phyloP scores from a whole-genome alignment of 1,139 yeast species.

The Hanseniaspora gamundiae region DNA sequence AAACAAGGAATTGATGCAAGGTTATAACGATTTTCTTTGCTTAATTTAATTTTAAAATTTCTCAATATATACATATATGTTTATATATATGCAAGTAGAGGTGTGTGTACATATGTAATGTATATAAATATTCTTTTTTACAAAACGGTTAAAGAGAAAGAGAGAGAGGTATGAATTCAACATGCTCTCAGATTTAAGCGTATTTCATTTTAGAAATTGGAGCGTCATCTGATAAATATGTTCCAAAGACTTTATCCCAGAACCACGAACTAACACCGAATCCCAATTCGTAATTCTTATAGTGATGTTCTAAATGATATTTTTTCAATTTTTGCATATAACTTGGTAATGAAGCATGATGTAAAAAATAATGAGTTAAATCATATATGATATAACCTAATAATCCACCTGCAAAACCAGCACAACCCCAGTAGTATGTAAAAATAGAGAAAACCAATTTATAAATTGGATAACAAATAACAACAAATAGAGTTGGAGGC shows the following conservation, averaged over 20 bases:
- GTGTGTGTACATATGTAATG: no score
- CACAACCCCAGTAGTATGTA: slow-evolving; percentile 49
- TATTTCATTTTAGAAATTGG: slow-evolving; percentile 25
- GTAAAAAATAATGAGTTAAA: slow-evolving; percentile 79
- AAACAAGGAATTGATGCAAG: no score
- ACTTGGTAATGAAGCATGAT: slow-evolving; percentile 70
- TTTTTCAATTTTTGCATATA: slow-evolving; percentile 70
- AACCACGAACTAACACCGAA: slow-evolving; percentile 89
- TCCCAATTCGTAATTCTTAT: slow-evolving; percentile 90
- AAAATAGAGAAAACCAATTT: slow-evolving; percentile 44
- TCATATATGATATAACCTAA: slow-evolving; percentile 89
- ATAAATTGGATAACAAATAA: slow-evolving; percentile 48
- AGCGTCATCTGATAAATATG: slow-evolving; percentile 35
- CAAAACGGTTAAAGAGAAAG: no score
- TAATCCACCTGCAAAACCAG: slow-evolving; percentile 86
- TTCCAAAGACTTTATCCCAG: slow-evolving; percentile 89
- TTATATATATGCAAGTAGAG: no score
- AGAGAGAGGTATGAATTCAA: no score
- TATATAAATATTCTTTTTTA: no score
- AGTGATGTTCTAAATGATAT: slow-evolving; percentile 92
- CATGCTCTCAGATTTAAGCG: slow-evolving; percentile 16
- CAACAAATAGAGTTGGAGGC: slow-evolving; percentile 78
- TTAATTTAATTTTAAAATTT: no score
- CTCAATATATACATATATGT: no score
- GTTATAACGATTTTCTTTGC: no score